phyloP scores from a whole-genome alignment of 2,329 filamentous ascomycete species.

The Didymella sp. region DNA sequence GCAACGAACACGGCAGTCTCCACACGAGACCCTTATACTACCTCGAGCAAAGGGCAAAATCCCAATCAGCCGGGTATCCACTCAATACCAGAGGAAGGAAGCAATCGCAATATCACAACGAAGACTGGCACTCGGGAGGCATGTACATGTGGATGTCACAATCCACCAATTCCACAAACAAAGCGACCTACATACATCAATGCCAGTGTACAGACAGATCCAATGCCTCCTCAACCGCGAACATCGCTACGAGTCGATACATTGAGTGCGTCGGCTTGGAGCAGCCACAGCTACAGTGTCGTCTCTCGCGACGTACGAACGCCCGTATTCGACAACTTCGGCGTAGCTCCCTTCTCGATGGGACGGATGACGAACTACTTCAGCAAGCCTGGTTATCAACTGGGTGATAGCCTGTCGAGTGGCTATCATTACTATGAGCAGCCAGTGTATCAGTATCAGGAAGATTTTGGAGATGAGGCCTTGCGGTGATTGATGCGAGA shows the following conservation, averaged over 20 bases:
- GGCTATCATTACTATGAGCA: constrained; percentile 29
- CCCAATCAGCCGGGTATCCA: background rate
- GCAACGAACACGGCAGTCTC: constrained; percentile 33
- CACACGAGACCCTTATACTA: background rate
- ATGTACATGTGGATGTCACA: constrained; percentile 26
- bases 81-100: background rate
- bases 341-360: constrained; percentile 36
- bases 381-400: constrained; percentile 42
- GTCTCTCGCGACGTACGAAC: constrained; percentile 26
- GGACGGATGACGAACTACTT: constrained; percentile 45
- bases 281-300: constrained; percentile 18
- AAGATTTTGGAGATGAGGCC: constrained; percentile 37
- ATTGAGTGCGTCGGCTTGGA: constrained; percentile 7
- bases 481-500: background rate
- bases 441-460: constrained; percentile 22
- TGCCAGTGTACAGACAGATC: constrained; percentile 36
- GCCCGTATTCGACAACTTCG: constrained; percentile 18
- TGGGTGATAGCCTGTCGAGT: constrained; percentile 41
- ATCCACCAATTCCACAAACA: background rate
- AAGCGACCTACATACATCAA: constrained; percentile 27
- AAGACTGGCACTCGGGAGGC: background rate
- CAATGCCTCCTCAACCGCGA: constrained; percentile 12
- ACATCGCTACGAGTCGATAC: constrained; percentile 27
- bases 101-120: background rate
- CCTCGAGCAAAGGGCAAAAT: too few species aligned